A percentile compares a stretch with the other conserved stretches of the same genome.
Conservation (phyloP, 1,139 yeast species). For the Taphrina populina region DNA sequence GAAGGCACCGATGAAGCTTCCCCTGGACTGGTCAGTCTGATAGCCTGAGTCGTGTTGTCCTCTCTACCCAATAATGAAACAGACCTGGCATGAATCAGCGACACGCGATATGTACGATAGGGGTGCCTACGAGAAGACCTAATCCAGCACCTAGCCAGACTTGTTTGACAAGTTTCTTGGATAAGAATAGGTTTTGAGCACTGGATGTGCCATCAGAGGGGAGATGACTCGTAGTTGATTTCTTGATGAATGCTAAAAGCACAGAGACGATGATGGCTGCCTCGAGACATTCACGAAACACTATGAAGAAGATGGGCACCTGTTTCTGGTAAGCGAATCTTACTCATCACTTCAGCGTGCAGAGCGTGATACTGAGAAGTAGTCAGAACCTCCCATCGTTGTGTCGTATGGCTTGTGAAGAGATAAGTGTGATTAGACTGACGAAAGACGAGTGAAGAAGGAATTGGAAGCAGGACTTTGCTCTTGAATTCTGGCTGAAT, state of each 20-base stretch:
- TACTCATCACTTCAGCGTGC: background rate
- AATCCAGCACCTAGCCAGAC: slow-evolving; percentile 74
- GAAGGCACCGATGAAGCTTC: slow-evolving; percentile 80
- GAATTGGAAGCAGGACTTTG: background rate
- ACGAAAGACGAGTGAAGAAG: no score
- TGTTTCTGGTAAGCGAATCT: background rate
- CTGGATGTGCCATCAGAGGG: slow-evolving; percentile 7
- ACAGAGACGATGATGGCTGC: slow-evolving; percentile 89
- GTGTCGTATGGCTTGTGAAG: no score
- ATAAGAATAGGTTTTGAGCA: slow-evolving; percentile 51
- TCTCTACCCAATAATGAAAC: slow-evolving; percentile 64
- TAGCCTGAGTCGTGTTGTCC: background rate
- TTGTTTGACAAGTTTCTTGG: slow-evolving; percentile 64
- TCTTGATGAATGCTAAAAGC: slow-evolving; percentile 82
- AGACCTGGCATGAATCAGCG: slow-evolving; percentile 46
- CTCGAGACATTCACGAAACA: slow-evolving; percentile 85
- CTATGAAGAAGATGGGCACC: slow-evolving; percentile 68
- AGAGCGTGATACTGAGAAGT: slow-evolving; percentile 4
- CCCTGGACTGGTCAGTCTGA: slow-evolving; percentile 40
- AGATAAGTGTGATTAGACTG: no score
- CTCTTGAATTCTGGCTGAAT: slow-evolving; percentile 1
- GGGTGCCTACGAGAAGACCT: slow-evolving; percentile 55
- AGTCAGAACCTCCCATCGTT: slow-evolving; percentile 17
- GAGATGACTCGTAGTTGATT: slow-evolving; percentile 50
- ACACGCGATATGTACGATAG: background rate